Percentiles rank a stretch among this genome's conserved stretches.
Conservation (phyloP, 768 basidiomycete species). For the Macrolepiota dolichaula region DNA sequence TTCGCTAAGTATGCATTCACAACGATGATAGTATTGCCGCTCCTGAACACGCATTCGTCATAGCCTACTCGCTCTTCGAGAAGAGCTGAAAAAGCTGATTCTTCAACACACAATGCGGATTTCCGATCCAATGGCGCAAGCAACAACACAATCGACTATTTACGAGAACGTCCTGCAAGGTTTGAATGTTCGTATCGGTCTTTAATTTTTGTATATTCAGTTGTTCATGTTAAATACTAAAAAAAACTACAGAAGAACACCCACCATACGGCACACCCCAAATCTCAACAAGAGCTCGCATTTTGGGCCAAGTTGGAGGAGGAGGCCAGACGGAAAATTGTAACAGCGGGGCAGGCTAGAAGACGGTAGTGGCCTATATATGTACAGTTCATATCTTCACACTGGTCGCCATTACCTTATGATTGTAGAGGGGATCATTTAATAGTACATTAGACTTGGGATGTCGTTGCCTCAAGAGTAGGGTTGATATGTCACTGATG, state of each 20-base stretch:
- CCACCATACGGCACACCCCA: constrained; percentile 73
- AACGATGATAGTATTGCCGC: background rate
- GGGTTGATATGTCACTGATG: background rate
- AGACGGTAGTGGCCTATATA: background rate
- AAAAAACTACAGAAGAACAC: constrained; percentile 55
- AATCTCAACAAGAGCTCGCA: constrained; percentile 80
- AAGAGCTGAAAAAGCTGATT: constrained; percentile 79
- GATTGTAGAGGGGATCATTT: too few relatives aligned
- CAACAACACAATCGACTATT: constrained; percentile 65
- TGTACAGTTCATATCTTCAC: background rate
- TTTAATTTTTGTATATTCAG: background rate
- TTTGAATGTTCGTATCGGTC: constrained; percentile 56
- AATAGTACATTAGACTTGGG: background rate
- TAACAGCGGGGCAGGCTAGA: constrained; percentile 38
- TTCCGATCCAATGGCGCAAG: constrained; percentile 54
- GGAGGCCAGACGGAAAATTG: constrained; percentile 61
- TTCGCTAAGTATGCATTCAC: constrained; percentile 76
- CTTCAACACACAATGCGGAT: constrained; percentile 67
- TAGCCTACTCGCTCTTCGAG: constrained; percentile 82
- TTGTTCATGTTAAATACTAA: background rate
- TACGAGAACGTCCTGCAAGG: constrained; percentile 78
- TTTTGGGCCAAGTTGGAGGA: constrained; percentile 89
- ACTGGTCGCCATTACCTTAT: too few relatives aligned
- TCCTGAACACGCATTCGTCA: constrained; percentile 3
- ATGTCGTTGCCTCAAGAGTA: background rate